Base-by-base conservation (phyloP, 2,329 filamentous ascomycete species). In the Trichoderma simmonsii region DNA sequence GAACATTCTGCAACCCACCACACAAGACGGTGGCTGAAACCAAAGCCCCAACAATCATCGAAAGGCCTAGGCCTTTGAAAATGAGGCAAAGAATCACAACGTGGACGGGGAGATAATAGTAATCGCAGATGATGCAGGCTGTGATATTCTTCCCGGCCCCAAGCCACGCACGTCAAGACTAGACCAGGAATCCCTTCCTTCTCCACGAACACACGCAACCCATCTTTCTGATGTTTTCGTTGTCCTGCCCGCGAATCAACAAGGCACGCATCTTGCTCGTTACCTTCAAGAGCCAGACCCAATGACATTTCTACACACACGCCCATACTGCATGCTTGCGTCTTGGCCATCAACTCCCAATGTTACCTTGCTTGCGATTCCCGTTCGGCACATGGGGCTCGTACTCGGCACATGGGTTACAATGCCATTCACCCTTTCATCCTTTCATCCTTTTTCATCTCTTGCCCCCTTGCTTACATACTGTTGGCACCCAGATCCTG, bases 371-470 rank as follows among this genome's bases (percentile, higher is more conserved):
- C 43, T 21, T 43, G 18, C 48, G 7, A 18, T 26, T 36, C 30
- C 14, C 48, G 39, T 28, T 39, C 32, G 64, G 64, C 64, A 67
- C 32, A 30, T 60, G 34, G 6, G n/a, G 51, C 65, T 68, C 54
- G 54, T 60, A 68, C 65, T 68, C 65, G 65, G 65, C 56, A 68
- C 26, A 68, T 68, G 12, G n/a, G 15, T 15, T 14, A 7, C n/a
- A 51, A n/a, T 30, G 15, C 66, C 66, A 61, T 54, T 51, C 66
- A 69, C 12, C 66, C 66, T 24, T 69, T 69, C 56, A 69, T n/a
- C 66, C 66, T 51, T 69, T 69, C 57, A 69, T 32, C 65, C 65
- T 43, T 59, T 59, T 9, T 18, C 24, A 26, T 60, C 24, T 48
- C 18, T 14, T 21, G 1, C 32, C 15, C 51, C 56, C 65, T 32